These are phyloP conservation scores for Capsicum rhomboideum DNA, from an alignment of 257 asterid genomes.

Conservation along the genomic window DNA sequence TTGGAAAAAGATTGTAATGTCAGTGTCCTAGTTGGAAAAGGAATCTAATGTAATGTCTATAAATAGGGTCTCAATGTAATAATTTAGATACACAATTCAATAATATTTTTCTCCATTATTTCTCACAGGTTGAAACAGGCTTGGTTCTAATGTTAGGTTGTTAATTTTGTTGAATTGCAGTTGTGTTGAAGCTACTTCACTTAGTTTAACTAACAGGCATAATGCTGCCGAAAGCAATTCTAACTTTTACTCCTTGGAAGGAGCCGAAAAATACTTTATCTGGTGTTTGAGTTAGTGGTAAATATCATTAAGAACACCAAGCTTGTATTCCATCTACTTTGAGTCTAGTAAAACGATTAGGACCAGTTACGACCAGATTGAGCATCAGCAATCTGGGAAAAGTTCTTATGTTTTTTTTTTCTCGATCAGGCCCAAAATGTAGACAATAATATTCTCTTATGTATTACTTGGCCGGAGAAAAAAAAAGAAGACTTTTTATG, in stretches of 20 bases:
- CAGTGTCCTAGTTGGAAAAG: too few species aligned
- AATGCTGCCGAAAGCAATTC: neutral
- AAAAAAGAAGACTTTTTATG: neutral
- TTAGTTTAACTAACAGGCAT: neutral
- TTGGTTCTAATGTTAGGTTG: neutral
- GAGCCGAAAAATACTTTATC: neutral
- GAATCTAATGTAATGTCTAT: too few species aligned
- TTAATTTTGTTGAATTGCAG: neutral
- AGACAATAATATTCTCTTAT: neutral
- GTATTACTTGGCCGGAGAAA: neutral
- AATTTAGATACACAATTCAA: too few species aligned
- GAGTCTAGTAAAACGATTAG: neutral
- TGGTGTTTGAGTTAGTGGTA: neutral
- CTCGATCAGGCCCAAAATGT: neutral
- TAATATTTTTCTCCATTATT: too few species aligned
- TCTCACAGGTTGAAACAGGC: too few species aligned
- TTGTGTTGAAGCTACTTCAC: neutral
- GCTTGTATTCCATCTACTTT: neutral
- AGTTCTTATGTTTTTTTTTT: neutral
- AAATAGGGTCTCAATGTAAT: too few species aligned
- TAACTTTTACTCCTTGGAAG: neutral
- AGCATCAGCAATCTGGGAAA: neutral
- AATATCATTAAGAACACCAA: neutral
- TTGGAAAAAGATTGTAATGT: too few species aligned
- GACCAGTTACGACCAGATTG: neutral